phyloP scores from a whole-genome alignment of 2,329 filamentous ascomycete species.

The Colletotrichum tamarilloi region DNA sequence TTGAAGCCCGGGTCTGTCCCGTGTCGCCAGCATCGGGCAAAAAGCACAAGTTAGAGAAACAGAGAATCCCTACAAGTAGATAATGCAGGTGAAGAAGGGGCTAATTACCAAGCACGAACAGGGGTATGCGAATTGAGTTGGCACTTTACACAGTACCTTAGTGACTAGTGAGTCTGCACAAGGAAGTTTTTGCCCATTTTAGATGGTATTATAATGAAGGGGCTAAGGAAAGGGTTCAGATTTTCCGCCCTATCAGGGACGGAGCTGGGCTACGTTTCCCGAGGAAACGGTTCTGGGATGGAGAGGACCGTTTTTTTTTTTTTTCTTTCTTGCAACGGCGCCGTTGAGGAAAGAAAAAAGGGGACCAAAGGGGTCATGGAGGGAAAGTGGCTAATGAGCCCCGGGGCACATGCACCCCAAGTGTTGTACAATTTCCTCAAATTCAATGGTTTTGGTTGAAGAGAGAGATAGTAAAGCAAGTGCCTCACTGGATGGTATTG shows the following conservation, averaged over 20 bases:
- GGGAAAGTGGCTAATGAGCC: too few species aligned
- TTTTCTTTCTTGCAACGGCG: neutral
- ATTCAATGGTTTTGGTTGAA: neutral
- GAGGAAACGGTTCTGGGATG: neutral
- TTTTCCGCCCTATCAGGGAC: neutral
- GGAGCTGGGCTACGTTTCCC: neutral
- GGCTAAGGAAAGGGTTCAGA: neutral
- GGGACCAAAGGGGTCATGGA: neutral
- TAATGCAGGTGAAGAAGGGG: neutral
- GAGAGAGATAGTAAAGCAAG: neutral
- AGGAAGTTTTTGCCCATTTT: conserved; percentile 24
- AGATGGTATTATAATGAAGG: neutral
- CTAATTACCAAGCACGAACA: conserved; percentile 6
- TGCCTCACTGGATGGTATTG: neutral
- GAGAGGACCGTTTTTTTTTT: neutral
- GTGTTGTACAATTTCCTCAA: neutral
- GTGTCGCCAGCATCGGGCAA: neutral
- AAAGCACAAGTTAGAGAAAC: neutral
- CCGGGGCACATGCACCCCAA: neutral
- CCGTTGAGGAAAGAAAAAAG: neutral
- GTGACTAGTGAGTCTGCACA: neutral
- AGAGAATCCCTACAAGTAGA: neutral
- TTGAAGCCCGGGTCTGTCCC: neutral
- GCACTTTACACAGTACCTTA: too few species aligned
- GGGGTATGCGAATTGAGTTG: neutral